These are phyloP conservation scores for Phyllosticta citrichinensis DNA, from an alignment of 2,329 filamentous ascomycete genomes.

Conservation along the genomic window DNA sequence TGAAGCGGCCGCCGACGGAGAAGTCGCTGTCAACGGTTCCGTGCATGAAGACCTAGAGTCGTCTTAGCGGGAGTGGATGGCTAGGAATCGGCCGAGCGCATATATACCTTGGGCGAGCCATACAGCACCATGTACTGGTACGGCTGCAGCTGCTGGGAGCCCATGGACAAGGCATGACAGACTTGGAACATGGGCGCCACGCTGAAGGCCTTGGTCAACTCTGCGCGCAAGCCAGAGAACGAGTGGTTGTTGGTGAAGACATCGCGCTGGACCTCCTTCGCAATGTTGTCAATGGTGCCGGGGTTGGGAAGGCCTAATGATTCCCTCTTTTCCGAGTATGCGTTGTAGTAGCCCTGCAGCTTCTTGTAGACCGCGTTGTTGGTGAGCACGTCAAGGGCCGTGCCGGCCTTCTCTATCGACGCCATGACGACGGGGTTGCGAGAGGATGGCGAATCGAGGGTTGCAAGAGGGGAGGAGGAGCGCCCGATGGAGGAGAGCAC, in stretches of 20 bases:
- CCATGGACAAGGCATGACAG: conserved; percentile 93
- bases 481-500: conserved; percentile 3
- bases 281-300: conserved; percentile 80
- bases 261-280: conserved; percentile 89
- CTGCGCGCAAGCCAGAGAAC: conserved; percentile 91
- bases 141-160: conserved; percentile 76
- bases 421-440: conserved; percentile 22
- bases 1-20: conserved; percentile 77
- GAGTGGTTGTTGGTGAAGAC: conserved; percentile 93
- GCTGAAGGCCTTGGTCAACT: conserved; percentile 94
- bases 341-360: conserved; percentile 66
- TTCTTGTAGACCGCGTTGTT: conserved; percentile 63
- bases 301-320: conserved; percentile 86
- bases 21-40: conserved; percentile 92
- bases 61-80: conserved; percentile 15
- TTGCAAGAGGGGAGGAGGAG: neutral
- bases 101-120: conserved; percentile 82
- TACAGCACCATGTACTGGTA: conserved; percentile 94
- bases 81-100: conserved; percentile 22
- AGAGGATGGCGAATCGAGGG: conserved; percentile 14
- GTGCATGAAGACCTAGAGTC: conserved; percentile 76
- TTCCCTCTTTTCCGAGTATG: conserved; percentile 76
- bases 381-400: conserved; percentile 51
- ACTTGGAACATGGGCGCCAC: conserved; percentile 91
- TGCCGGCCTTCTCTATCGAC: conserved; percentile 22